Percentiles rank a stretch among this genome's conserved stretches.
Conservation (phyloP, 441 rosid species). For the Flueggea neowawraea region DNA sequence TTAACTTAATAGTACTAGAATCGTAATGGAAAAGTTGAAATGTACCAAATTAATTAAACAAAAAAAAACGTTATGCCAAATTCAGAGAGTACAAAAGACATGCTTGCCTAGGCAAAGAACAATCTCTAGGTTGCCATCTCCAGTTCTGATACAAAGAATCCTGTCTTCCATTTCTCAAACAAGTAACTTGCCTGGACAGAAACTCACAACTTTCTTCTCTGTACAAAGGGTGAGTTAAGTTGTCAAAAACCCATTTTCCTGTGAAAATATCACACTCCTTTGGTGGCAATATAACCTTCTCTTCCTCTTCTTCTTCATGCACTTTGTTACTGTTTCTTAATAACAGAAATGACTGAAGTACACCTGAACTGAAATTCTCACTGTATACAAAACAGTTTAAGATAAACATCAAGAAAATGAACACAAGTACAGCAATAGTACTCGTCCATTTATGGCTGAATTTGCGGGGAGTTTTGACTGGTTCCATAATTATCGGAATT, state of each 20-base stretch:
- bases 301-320: background rate
- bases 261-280: conserved; percentile 63
- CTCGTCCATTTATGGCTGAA: conserved; percentile 9
- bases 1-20: too few species aligned
- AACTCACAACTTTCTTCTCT: conserved; percentile 69
- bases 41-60: too few species aligned
- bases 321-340: background rate
- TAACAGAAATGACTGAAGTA: conserved; percentile 1
- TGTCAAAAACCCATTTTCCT: conserved; percentile 77
- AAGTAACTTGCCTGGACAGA: conserved; percentile 73
- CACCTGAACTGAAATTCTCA: conserved; percentile 8
- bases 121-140: conserved; percentile 87
- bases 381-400: conserved; percentile 1
- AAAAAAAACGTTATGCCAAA: too few species aligned
- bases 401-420: conserved; percentile 10
- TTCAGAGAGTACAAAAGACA: background rate
- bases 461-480: conserved; percentile 10
- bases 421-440: conserved; percentile 1
- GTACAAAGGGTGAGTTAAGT: conserved; percentile 54
- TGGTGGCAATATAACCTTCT: conserved; percentile 37
- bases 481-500: background rate
- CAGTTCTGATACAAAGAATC: conserved; percentile 74
- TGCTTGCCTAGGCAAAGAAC: conserved; percentile 64
- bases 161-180: conserved; percentile 71
- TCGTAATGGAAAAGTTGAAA: too few species aligned